Conservation (phyloP, 2,329 filamentous ascomycete species). For the Fusarium poae region DNA sequence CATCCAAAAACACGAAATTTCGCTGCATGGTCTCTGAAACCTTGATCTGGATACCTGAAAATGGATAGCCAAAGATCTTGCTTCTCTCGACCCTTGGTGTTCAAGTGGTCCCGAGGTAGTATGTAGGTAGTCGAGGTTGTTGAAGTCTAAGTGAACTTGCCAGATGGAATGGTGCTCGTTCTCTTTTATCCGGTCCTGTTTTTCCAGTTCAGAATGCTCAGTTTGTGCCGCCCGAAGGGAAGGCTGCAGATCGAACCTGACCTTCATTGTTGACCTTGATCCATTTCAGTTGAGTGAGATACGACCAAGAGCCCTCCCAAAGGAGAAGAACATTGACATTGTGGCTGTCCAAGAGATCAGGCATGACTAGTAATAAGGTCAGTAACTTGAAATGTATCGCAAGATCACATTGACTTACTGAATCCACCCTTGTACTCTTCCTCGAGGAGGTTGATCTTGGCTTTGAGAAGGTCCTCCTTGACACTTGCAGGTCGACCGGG, state of each 20-base stretch:
- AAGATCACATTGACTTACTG: slow-evolving; percentile 65
- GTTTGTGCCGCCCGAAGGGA: slow-evolving; percentile 70
- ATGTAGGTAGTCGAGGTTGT: neutral
- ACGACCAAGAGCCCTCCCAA: slow-evolving; percentile 89
- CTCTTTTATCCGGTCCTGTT: neutral
- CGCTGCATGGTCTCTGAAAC: neutral
- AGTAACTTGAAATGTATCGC: slow-evolving; percentile 18
- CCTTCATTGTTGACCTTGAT: slow-evolving; percentile 78
- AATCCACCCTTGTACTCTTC: slow-evolving; percentile 88
- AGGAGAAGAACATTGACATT: slow-evolving; percentile 74
- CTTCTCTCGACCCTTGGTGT: neutral
- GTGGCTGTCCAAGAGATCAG: slow-evolving; percentile 77
- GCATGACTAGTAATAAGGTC: slow-evolving; percentile 67
- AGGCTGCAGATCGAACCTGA: slow-evolving; percentile 75
- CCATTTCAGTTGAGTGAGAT: slow-evolving; percentile 81
- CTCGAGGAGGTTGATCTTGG: slow-evolving; percentile 77
- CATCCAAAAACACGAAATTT: neutral
- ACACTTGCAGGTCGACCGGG: slow-evolving; percentile 83
- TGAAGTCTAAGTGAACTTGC: neutral
- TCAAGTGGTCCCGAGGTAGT: neutral
- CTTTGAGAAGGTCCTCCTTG: slow-evolving; percentile 81
- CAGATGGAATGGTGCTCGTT: neutral
- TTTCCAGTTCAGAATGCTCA: slow-evolving; percentile 3
- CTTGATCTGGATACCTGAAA: neutral
- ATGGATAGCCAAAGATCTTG: neutral